Conservation (phyloP, 2,329 filamentous ascomycete species). For the Fusarium sulawesiense region DNA sequence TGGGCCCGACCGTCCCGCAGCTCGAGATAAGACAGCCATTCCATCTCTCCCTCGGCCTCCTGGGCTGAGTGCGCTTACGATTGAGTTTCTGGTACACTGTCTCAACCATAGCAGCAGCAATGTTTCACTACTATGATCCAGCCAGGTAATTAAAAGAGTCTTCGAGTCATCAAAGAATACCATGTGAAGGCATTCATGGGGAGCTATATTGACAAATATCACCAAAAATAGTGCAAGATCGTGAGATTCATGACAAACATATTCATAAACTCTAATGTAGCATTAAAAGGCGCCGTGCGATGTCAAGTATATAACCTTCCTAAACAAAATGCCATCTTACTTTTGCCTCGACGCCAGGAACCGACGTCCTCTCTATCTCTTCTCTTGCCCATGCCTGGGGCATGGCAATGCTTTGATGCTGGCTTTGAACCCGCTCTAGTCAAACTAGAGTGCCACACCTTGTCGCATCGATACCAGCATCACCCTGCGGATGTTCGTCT, state of each 20-base stretch:
- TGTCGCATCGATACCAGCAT: slow-evolving; percentile 19
- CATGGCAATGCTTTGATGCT: slow-evolving; percentile 7
- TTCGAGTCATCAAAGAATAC: slow-evolving; percentile 13
- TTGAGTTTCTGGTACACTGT: background rate
- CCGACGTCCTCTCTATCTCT: slow-evolving; percentile 31
- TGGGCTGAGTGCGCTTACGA: background rate
- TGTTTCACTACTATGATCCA: background rate
- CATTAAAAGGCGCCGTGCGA: slow-evolving; percentile 33
- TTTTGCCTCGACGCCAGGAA: slow-evolving; percentile 38
- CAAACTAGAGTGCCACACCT: slow-evolving; percentile 5
- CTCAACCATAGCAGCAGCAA: background rate
- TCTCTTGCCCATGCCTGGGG: slow-evolving; percentile 11
- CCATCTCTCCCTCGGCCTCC: slow-evolving; percentile 18
- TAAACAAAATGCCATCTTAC: slow-evolving; percentile 37
- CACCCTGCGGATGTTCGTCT: slow-evolving; percentile 20
- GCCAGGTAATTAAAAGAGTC: background rate
- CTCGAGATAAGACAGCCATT: slow-evolving; percentile 19
- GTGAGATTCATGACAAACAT: background rate
- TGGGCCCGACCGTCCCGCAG: slow-evolving; percentile 6
- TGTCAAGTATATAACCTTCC: slow-evolving; percentile 39
- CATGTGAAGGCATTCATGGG: slow-evolving; percentile 1
- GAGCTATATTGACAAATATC: background rate
- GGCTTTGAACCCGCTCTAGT: slow-evolving; percentile 10
- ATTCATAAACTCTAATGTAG: slow-evolving; percentile 36
- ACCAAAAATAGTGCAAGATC: background rate